These are phyloP conservation scores for Penicillium sumatraense DNA, from an alignment of 2,329 filamentous ascomycete species.

Conservation along the genomic window DNA sequence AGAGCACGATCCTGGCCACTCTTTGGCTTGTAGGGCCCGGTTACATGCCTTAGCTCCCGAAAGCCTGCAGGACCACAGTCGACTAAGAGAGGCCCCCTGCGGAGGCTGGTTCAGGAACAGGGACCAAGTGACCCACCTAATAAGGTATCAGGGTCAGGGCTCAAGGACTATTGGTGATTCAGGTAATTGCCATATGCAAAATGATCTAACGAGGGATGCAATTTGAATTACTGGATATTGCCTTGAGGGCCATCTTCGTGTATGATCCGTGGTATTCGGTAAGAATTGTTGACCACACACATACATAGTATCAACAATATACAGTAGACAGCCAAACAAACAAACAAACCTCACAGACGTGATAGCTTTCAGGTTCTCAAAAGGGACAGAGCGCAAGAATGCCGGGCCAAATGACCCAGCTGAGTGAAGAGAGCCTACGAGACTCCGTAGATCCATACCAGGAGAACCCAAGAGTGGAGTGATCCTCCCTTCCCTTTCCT, in stretches of 20 bases:
- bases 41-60: slow-evolving; percentile 21
- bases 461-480: slow-evolving; percentile 20
- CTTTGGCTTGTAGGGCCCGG: not conserved
- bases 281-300: too few relatives aligned
- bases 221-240: not conserved
- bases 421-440: slow-evolving; percentile 15
- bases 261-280: too few relatives aligned
- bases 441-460: slow-evolving; percentile 33
- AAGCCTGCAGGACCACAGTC: not conserved
- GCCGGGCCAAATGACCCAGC: slow-evolving; percentile 6
- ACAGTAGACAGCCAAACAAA: not conserved
- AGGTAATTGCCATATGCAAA: not conserved
- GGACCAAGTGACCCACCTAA: slow-evolving; percentile 2
- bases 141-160: not conserved
- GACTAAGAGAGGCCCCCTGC: not conserved
- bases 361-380: not conserved
- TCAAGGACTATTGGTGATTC: not conserved
- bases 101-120: slow-evolving; percentile 7
- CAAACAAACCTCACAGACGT: not conserved
- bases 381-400: slow-evolving; percentile 16
- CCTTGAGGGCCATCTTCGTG: too few relatives aligned
- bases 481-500: slow-evolving; percentile 25
- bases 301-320: too few relatives aligned
- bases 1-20: not conserved
- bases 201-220: not conserved